phyloP scores from a whole-genome alignment of 2,329 filamentous ascomycete genomes.

The Diaporthe vexans region DNA sequence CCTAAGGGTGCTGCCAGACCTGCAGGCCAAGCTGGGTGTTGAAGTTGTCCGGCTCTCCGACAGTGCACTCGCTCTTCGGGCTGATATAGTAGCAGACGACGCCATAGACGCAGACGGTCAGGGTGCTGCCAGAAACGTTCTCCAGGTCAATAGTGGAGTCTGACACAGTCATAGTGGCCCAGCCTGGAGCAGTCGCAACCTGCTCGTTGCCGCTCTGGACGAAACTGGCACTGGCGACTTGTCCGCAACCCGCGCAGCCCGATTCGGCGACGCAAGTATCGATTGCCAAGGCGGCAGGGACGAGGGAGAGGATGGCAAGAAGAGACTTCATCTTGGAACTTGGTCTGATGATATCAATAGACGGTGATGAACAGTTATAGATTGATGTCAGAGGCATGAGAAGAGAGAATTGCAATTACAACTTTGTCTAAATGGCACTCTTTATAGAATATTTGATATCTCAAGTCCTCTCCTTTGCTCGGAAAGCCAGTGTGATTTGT shows the following conservation, averaged over 20 bases:
- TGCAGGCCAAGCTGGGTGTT: background rate
- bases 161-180: conserved; percentile 18
- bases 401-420: background rate
- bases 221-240: conserved; percentile 1
- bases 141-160: background rate
- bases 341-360: background rate
- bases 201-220: background rate
- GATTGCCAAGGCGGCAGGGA: background rate
- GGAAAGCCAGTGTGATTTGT: background rate
- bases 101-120: background rate
- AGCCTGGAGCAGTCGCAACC: conserved; percentile 1
- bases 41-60: background rate
- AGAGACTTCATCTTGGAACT: background rate
- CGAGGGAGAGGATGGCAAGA: background rate
- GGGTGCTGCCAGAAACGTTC: conserved; percentile 14
- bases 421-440: background rate
- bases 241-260: conserved; percentile 24
- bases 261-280: conserved; percentile 12
- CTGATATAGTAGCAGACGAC: background rate
- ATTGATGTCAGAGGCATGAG: background rate
- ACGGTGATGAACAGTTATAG: background rate
- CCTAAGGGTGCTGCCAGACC: conserved; percentile 16
- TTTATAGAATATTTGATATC: background rate
- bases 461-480: background rate
- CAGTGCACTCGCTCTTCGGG: conserved; percentile 1